Evolutionary conservation across 148 eudicot species (phyloP), one percentile per base, ranked within the genome.

Genomic region (Dianthus caryophyllus): DNA sequence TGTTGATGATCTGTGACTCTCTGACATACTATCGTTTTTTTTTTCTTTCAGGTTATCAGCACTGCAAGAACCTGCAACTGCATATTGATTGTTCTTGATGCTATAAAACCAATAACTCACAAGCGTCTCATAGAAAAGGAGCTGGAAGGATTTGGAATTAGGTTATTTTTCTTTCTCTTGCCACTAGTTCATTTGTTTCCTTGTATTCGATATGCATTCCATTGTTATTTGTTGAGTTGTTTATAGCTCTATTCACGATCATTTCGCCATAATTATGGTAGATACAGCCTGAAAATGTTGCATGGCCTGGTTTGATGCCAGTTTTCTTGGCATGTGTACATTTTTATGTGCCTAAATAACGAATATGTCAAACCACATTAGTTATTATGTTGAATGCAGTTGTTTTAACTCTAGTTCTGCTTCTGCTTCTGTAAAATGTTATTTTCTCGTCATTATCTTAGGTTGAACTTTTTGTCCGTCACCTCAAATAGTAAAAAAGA

Each of bases 71-170:
- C 99, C 38, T 95, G 99, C 81, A 95, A 88, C 76, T 82, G 89
- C 79, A 95, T 95, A 69, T 71, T 95, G 48, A 95, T 95, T 77
- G 97, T 95, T 73, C 88, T 95, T 68, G 99, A 95, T 80, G 99
- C 97, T 71, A 95, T 95, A 75, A 95, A 95, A 79, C 99, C 99
- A 9, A 90, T 95, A 63, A 95, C 99, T 73, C 99, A 95, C 81
- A 95, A 95, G 81, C 93, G 99, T 64, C 77, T 95, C 41, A 95
- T 95, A 61, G 99, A 95, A 77, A 95, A 95, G 75, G 99, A 95
- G 88, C 94, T 95, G 48, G 99, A 95, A 67, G 99, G 99, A 66
- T 95, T 95, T 85, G 99, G 99, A 65, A 95, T 95, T 50, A 90
- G 99, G 99, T 95, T 77, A 73, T 50, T 43, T 30, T 48, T 22